Evolutionary conservation across 768 basidiomycete species (phyloP).

Genomic region (Leccinum boreale): DNA sequence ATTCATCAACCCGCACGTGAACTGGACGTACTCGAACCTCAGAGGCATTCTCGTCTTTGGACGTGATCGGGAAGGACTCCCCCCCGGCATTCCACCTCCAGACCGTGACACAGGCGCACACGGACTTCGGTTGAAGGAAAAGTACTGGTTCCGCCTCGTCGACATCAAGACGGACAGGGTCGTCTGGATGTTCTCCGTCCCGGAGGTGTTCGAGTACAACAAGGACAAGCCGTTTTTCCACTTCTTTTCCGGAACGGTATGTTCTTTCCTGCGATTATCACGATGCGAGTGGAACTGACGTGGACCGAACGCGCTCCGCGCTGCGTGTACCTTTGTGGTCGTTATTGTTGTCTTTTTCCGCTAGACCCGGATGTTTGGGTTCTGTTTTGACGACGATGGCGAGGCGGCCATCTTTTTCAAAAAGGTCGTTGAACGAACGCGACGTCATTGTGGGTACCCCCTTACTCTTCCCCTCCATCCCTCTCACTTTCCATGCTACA

Average conservation of each 20-base stretch:
- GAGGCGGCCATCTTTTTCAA: constrained; percentile 60
- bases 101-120: constrained; percentile 17
- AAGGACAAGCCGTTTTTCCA: constrained; percentile 92
- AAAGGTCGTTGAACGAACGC: constrained; percentile 50
- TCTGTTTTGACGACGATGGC: constrained; percentile 56
- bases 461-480: neutral
- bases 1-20: constrained; percentile 41
- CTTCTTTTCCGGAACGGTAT: constrained; percentile 79
- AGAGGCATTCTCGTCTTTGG: constrained; percentile 59
- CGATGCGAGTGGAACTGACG: neutral
- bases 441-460: constrained; percentile 37
- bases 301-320: neutral
- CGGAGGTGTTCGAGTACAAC: constrained; percentile 62
- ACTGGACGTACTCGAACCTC: constrained; percentile 61
- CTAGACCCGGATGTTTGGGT: constrained; percentile 47
- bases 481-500: neutral
- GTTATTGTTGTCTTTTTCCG: neutral
- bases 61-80: constrained; percentile 28
- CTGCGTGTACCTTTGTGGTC: neutral
- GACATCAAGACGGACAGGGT: constrained; percentile 55
- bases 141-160: constrained; percentile 64
- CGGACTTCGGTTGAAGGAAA: constrained; percentile 31
- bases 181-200: constrained; percentile 67
- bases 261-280: constrained; percentile 24
- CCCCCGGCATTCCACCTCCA: constrained; percentile 22